Evolutionary conservation across 169 alveolate genomes (phyloP).

Genomic region (Plasmodium falciparum): DNA sequence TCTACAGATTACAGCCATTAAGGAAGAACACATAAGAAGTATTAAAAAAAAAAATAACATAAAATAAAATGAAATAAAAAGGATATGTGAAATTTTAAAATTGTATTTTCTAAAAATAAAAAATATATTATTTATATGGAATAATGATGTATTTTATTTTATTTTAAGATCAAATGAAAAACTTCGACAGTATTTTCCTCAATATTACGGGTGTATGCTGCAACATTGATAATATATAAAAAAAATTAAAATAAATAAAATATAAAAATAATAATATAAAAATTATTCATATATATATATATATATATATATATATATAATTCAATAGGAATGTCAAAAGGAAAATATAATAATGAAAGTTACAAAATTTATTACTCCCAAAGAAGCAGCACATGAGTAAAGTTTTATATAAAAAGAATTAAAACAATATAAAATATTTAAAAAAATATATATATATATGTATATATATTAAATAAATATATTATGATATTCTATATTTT

Average conservation of each 20-base stretch:
- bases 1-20: slow-evolving; percentile 54
- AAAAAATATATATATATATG: not conserved
- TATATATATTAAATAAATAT: not conserved
- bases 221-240: not conserved
- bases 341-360: slow-evolving; percentile 36
- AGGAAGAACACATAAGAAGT: slow-evolving; percentile 54
- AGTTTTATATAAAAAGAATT: slow-evolving; percentile 6
- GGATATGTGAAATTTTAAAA: too few species aligned
- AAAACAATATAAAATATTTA: not conserved
- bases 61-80: too few species aligned
- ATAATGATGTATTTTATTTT: not conserved
- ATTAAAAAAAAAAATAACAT: too few species aligned
- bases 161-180: slow-evolving; percentile 32
- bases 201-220: slow-evolving; percentile 46
- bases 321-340: slow-evolving; percentile 43
- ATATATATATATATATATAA: slow-evolving; percentile 1
- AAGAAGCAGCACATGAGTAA: slow-evolving; percentile 71
- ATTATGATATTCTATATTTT: not conserved
- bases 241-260: slow-evolving; percentile 17
- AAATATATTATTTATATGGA: too few species aligned
- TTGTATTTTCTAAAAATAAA: too few species aligned
- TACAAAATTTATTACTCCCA: slow-evolving; percentile 28
- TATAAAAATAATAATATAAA: not conserved
- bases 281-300: not conserved
- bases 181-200: slow-evolving; percentile 23